Conservation (phyloP, 1,284 basidiomycete species). For the Ceratorhiza oryzae-sativae region DNA sequence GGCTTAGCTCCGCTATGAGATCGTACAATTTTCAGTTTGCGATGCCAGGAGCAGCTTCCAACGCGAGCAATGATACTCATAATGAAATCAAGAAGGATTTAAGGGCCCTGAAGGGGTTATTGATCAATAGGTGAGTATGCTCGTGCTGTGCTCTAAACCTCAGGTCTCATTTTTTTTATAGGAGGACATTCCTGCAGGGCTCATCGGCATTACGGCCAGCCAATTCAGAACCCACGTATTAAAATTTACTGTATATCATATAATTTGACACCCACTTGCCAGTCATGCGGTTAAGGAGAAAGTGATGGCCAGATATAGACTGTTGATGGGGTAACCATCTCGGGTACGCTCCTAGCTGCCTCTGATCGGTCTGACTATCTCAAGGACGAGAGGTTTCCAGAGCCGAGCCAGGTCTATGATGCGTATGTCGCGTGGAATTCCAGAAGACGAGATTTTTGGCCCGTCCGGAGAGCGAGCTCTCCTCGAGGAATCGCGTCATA, state of each 20-base stretch:
- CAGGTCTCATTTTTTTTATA: not conserved
- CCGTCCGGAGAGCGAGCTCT: no score
- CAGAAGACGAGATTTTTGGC: no score
- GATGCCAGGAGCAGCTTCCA: conserved; percentile 28
- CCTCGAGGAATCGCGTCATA: no score
- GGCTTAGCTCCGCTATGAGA: conserved; percentile 24
- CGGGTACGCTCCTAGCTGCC: no score
- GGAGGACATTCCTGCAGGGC: conserved; percentile 17
- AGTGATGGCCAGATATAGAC: no score
- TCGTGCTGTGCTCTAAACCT: not conserved
- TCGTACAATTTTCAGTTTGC: conserved; percentile 33
- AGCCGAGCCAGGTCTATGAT: no score
- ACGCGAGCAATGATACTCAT: conserved; percentile 7
- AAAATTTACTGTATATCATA: not conserved
- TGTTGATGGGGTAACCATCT: no score
- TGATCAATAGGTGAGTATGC: conserved; percentile 26
- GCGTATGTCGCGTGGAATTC: no score
- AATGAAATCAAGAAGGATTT: conserved; percentile 33
- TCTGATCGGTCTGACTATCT: no score
- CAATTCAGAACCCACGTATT: not conserved
- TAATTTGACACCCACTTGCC: not conserved
- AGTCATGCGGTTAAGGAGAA: no score
- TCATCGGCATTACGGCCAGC: not conserved
- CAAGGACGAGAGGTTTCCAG: no score
- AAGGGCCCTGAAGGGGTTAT: conserved; percentile 8